Percentiles rank a stretch among this genome's conserved stretches.
Evolutionary conservation across 148 eudicot genomes (phyloP).

Genomic region (Chenopodium suecicum): DNA sequence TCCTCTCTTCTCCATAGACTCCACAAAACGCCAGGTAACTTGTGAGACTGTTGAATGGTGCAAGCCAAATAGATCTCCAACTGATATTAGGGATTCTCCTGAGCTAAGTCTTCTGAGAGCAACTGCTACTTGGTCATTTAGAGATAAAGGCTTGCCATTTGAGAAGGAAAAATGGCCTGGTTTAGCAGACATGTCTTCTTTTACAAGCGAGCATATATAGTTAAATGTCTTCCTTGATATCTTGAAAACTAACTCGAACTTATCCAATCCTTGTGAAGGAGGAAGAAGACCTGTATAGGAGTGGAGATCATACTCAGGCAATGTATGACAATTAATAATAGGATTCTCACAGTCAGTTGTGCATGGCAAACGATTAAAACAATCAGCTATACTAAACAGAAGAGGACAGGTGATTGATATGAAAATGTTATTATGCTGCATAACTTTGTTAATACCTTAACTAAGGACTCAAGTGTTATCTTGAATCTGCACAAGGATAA

Average conservation of each 20-base stretch:
- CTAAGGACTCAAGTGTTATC: neutral
- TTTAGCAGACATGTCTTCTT: slow-evolving; percentile 54
- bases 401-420: neutral
- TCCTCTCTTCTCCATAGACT: slow-evolving; percentile 72
- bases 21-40: slow-evolving; percentile 90
- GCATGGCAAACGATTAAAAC: neutral
- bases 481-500: neutral
- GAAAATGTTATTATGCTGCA: neutral
- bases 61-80: slow-evolving; percentile 68
- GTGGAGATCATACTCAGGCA: slow-evolving; percentile 1
- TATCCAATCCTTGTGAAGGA: slow-evolving; percentile 44
- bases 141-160: slow-evolving; percentile 55
- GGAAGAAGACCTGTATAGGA: slow-evolving; percentile 47
- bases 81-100: slow-evolving; percentile 64
- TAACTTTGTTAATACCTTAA: neutral
- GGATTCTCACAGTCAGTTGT: neutral
- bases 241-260: slow-evolving; percentile 58
- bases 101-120: slow-evolving; percentile 84
- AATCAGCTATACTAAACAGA: neutral
- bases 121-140: slow-evolving; percentile 75
- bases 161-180: slow-evolving; percentile 48
- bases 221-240: slow-evolving; percentile 75
- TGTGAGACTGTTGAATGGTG: slow-evolving; percentile 88
- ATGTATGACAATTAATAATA: neutral
- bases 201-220: slow-evolving; percentile 78